Conservation (phyloP, 2,329 filamentous ascomycete species). For the Calonectria leucothoes region DNA sequence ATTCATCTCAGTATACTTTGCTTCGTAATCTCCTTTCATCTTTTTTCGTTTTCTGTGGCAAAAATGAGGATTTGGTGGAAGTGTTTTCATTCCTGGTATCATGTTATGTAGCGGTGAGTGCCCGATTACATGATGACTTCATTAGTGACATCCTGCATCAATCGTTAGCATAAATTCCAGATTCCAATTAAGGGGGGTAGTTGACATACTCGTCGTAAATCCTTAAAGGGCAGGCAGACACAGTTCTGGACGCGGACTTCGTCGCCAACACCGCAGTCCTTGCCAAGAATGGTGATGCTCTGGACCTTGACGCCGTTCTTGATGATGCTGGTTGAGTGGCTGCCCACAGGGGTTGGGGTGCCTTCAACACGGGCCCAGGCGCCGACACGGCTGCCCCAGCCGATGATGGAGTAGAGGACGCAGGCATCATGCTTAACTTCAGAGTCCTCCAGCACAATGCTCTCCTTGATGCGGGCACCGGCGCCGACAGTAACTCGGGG, state of each 20-base stretch:
- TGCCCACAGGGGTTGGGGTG: conserved; percentile 86
- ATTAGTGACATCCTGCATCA: conserved; percentile 80
- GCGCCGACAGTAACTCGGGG: conserved; percentile 87
- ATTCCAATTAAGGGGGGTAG: not conserved
- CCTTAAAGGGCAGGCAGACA: conserved; percentile 96
- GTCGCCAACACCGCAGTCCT: conserved; percentile 94
- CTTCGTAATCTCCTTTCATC: conserved; percentile 9
- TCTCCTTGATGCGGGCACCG: conserved; percentile 93
- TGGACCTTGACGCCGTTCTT: conserved; percentile 99
- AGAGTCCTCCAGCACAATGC: conserved; percentile 92
- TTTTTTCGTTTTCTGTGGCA: conserved; percentile 11
- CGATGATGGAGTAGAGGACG: conserved; percentile 94
- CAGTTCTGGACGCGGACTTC: conserved; percentile 98
- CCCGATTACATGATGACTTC: conserved; percentile 86
- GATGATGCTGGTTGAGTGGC: conserved; percentile 92
- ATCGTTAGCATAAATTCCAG: conserved; percentile 38
- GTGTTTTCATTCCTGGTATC: not conserved
- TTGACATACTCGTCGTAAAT: conserved; percentile 87
- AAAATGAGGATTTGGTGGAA: not conserved
- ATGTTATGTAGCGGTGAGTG: not conserved
- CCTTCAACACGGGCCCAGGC: conserved; percentile 99
- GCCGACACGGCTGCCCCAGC: conserved; percentile 94
- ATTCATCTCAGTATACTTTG: conserved; percentile 18
- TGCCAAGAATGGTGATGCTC: conserved; percentile 96
- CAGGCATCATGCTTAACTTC: conserved; percentile 98